These are phyloP conservation scores for Corynespora cassiicola DNA, from an alignment of 2,329 filamentous ascomycete genomes.

Conservation along the genomic window DNA sequence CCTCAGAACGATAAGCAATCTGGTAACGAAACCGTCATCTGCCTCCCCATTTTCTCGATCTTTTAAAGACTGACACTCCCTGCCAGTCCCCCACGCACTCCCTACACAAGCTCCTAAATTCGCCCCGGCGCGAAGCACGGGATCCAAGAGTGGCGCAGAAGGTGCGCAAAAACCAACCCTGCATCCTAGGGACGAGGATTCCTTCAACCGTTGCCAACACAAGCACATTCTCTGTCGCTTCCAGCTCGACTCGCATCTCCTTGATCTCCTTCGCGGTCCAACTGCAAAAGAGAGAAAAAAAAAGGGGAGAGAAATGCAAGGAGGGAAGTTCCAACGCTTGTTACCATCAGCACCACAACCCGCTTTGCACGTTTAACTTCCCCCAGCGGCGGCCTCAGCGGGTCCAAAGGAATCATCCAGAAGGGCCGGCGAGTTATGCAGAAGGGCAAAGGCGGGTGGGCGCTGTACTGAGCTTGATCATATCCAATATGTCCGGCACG, in stretches of 20 bases:
- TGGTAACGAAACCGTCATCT: too few species aligned
- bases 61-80: too few species aligned
- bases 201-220: constrained; percentile 37
- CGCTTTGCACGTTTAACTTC: constrained; percentile 27
- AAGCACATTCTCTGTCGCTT: constrained; percentile 46
- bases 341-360: constrained; percentile 47
- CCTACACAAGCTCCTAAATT: too few species aligned
- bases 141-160: constrained; percentile 39
- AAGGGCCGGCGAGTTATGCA: constrained; percentile 38
- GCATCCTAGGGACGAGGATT: constrained; percentile 48
- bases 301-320: constrained; percentile 24
- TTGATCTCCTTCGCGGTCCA: constrained; percentile 17
- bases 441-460: constrained; percentile 45
- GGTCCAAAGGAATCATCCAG: constrained; percentile 45
- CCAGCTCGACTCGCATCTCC: constrained; percentile 31
- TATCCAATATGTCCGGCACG: constrained; percentile 52
- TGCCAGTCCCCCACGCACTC: too few species aligned
- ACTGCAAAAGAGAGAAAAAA: constrained; percentile 21
- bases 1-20: too few species aligned
- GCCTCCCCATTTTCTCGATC: too few species aligned
- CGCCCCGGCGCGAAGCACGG: constrained; percentile 39
- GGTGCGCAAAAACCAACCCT: constrained; percentile 48
- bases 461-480: too few species aligned
- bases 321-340: constrained; percentile 48
- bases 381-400: constrained; percentile 42